Evolutionary conservation across 2,329 filamentous ascomycete genomes (phyloP).

Genomic region (Pyrenochaeta sp.): DNA sequence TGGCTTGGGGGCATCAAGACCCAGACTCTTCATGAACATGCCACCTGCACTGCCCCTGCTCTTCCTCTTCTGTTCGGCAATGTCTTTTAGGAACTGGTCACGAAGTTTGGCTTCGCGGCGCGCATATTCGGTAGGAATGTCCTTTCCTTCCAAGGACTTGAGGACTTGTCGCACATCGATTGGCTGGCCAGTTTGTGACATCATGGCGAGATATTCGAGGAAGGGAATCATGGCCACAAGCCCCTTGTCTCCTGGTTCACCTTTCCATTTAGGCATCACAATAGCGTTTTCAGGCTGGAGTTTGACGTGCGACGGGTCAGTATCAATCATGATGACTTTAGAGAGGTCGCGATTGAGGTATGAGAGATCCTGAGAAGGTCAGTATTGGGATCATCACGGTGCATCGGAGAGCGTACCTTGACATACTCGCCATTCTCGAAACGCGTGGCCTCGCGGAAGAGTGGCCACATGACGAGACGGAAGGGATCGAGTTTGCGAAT

Average conservation of each 20-base stretch:
- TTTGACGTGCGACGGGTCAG: slow-evolving; percentile 79
- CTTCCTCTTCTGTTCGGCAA: slow-evolving; percentile 73
- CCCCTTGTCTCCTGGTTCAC: slow-evolving; percentile 81
- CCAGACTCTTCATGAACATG: slow-evolving; percentile 74
- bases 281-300: slow-evolving; percentile 97
- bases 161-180: slow-evolving; percentile 85
- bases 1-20: slow-evolving; percentile 71
- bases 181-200: slow-evolving; percentile 68
- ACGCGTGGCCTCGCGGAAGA: slow-evolving; percentile 95
- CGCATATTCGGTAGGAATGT: slow-evolving; percentile 90
- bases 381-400: slow-evolving; percentile 6
- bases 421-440: slow-evolving; percentile 96
- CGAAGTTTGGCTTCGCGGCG: slow-evolving; percentile 85
- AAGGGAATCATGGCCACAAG: slow-evolving; percentile 92
- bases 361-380: slow-evolving; percentile 76
- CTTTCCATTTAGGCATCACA: slow-evolving; percentile 87
- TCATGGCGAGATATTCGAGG: slow-evolving; percentile 94
- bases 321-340: slow-evolving; percentile 95
- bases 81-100: slow-evolving; percentile 81
- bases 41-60: slow-evolving; percentile 68
- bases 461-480: slow-evolving; percentile 91
- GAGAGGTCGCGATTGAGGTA: slow-evolving; percentile 96
- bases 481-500: slow-evolving; percentile 94
- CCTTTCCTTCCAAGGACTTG: slow-evolving; percentile 85
- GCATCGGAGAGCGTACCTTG: slow-evolving; percentile 70